A percentile compares a stretch with the other conserved stretches of the same genome.
These are phyloP conservation scores for Achlya hypogyna DNA, from an alignment of 352 stramenopile species.

Conservation along the genomic window DNA sequence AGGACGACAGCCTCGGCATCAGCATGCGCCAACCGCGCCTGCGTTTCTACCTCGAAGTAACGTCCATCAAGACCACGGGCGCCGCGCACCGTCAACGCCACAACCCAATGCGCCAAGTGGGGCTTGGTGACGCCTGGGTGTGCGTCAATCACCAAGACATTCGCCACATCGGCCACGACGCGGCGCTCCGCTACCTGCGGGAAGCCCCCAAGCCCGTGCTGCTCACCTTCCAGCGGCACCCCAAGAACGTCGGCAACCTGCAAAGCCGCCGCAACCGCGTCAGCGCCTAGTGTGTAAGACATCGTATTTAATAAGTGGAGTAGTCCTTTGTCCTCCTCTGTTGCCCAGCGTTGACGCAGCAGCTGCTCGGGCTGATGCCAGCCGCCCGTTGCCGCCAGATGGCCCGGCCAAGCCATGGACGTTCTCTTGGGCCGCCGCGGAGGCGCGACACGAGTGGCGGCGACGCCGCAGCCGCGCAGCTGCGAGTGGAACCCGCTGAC, in stretches of 20 bases:
- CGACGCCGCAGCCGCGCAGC: too few relatives aligned
- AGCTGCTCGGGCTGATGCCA: too few relatives aligned
- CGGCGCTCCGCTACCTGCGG: constrained; percentile 33
- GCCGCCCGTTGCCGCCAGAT: too few relatives aligned
- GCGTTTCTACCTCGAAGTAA: constrained; percentile 73
- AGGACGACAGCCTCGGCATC: constrained; percentile 73
- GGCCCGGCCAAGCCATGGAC: too few relatives aligned
- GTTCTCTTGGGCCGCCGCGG: too few relatives aligned
- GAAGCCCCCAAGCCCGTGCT: constrained; percentile 76
- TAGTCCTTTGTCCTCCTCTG: too few relatives aligned
- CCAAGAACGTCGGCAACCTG: not conserved
- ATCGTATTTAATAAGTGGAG: too few relatives aligned
- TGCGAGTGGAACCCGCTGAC: too few relatives aligned
- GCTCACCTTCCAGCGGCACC: constrained; percentile 54
- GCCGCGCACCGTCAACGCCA: constrained; percentile 69
- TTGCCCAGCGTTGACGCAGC: too few relatives aligned
- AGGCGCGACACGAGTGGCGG: too few relatives aligned
- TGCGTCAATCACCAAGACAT: constrained; percentile 90
- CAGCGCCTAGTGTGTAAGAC: too few relatives aligned
- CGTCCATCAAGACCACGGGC: constrained; percentile 80
- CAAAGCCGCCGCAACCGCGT: not conserved
- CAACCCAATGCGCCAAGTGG: constrained; percentile 36
- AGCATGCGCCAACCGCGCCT: constrained; percentile 66
- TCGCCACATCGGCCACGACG: constrained; percentile 62
- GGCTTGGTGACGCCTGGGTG: constrained; percentile 70